phyloP scores from a whole-genome alignment of 176 grass and related monocot genomes.

The Dactylis glomerata region DNA sequence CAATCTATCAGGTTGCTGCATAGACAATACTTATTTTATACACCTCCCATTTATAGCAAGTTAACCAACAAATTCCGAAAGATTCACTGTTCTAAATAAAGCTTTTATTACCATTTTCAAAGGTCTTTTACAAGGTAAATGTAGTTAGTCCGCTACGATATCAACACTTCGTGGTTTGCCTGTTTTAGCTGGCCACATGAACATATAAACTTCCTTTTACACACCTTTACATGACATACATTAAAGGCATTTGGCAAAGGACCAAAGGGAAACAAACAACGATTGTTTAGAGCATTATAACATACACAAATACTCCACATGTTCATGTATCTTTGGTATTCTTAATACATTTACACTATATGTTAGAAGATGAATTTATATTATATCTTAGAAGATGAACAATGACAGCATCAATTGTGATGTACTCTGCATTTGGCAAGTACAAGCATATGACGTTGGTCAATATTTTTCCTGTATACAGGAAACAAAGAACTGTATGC shows the following conservation, averaged over 20 bases:
- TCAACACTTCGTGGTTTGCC: background rate
- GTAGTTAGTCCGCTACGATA: background rate
- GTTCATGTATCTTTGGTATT: conserved; percentile 1
- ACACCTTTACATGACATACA: background rate
- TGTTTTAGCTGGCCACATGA: background rate
- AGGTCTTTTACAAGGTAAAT: background rate
- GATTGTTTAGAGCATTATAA: background rate
- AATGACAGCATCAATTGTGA: background rate
- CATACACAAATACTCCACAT: background rate
- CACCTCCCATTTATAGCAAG: background rate
- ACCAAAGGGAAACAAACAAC: background rate
- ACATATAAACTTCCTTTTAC: background rate
- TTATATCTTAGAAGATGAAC: background rate
- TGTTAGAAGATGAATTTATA: background rate
- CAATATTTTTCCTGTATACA: background rate
- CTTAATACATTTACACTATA: background rate
- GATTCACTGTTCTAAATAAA: background rate
- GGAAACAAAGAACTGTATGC: background rate
- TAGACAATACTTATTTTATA: background rate
- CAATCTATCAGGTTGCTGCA: background rate
- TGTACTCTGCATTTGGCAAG: background rate
- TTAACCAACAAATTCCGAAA: background rate
- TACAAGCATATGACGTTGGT: background rate
- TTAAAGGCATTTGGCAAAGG: background rate
- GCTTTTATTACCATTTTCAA: background rate